Conservation (phyloP, 1,284 basidiomycete species). For the Phlebopus sp. region DNA sequence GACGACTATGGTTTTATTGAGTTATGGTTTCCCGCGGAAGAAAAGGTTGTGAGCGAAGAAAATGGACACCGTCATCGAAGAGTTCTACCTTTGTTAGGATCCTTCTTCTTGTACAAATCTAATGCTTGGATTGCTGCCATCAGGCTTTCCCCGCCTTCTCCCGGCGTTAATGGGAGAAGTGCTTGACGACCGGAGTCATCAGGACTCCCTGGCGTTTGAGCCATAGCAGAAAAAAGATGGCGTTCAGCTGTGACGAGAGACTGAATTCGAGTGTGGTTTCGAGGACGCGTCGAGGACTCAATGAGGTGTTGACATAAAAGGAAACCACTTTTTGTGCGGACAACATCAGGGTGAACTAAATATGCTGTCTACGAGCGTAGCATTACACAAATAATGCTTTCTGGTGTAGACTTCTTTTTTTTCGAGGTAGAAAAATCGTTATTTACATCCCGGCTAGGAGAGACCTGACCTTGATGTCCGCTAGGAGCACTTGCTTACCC, state of each 20-base stretch:
- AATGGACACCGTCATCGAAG: background rate
- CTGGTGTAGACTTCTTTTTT: no score
- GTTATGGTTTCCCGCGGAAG: constrained; percentile 1
- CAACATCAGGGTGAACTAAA: no score
- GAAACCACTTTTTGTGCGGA: no score
- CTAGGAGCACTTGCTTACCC: no score
- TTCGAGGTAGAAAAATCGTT: no score
- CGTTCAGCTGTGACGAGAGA: constrained; percentile 1
- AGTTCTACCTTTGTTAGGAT: constrained; percentile 71
- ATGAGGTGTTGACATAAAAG: constrained; percentile 1
- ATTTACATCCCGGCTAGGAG: no score
- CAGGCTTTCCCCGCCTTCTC: constrained; percentile 42
- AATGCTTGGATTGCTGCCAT: constrained; percentile 67
- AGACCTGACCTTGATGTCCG: no score
- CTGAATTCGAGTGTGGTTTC: background rate
- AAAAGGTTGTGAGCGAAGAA: background rate
- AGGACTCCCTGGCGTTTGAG: constrained; percentile 37
- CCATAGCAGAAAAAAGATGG: constrained; percentile 23
- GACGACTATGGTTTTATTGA: constrained; percentile 59
- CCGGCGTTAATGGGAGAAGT: constrained; percentile 44
- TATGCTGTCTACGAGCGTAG: no score
- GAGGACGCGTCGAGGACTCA: background rate
- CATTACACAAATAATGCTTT: no score
- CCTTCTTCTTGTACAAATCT: constrained; percentile 82
- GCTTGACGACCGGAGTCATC: constrained; percentile 41